Conservation (phyloP, 164 flowering plant species). For the Echeveria elegans region DNA sequence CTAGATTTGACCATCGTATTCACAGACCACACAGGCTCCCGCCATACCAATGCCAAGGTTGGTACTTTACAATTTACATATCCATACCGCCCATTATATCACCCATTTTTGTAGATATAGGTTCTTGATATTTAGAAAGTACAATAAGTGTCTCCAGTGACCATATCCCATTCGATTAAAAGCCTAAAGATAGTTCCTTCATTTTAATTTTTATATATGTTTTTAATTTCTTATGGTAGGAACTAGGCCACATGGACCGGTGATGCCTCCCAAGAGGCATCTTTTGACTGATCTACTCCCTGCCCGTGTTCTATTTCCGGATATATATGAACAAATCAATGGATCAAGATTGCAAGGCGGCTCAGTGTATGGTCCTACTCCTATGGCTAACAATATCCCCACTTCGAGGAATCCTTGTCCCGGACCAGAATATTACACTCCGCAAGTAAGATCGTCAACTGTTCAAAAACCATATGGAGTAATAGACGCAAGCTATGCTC, state of each 20-base stretch:
- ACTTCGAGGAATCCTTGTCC: conserved; percentile 9
- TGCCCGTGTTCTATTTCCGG: conserved; percentile 15
- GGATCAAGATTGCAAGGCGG: conserved; percentile 6
- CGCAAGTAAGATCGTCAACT: conserved; percentile 3
- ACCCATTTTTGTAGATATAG: neutral
- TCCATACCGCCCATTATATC: neutral
- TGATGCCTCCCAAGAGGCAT: conserved; percentile 12
- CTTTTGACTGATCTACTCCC: conserved; percentile 17
- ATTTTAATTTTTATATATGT: neutral
- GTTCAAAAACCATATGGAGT: conserved; percentile 11
- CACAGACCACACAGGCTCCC: conserved; percentile 14
- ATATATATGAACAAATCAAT: conserved; percentile 11
- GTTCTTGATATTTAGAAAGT: neutral
- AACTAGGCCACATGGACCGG: conserved; percentile 7
- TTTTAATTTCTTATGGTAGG: no score
- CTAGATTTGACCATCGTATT: conserved; percentile 20
- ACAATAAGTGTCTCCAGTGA: neutral
- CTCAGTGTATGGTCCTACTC: conserved; percentile 6
- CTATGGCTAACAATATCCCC: conserved; percentile 10
- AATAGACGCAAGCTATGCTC: conserved; percentile 25
- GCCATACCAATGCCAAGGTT: conserved; percentile 22
- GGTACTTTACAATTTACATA: neutral
- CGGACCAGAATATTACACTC: conserved; percentile 10
- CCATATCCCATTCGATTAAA: neutral
- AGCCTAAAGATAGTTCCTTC: neutral